Evolutionary conservation across 2,329 filamentous ascomycete genomes (phyloP).

Genomic region (Diaporthe citriasiana): DNA sequence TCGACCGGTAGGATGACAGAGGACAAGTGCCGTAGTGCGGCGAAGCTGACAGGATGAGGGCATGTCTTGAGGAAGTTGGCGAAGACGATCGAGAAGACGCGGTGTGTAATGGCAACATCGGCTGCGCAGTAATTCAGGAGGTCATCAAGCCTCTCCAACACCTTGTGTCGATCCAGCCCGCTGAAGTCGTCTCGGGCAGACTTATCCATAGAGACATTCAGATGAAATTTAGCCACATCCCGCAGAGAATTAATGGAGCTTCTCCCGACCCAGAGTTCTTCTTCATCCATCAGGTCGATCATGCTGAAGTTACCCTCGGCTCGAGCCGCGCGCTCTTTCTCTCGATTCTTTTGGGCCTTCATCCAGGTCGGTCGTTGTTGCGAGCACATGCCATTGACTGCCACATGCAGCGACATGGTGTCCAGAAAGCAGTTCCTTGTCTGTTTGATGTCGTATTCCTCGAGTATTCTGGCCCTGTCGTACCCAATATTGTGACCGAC

Average conservation of each 20-base stretch:
- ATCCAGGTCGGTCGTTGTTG: conserved; percentile 97
- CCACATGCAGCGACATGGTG: conserved; percentile 98
- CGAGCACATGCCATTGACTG: conserved; percentile 99
- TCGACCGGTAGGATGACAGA: conserved; percentile 94
- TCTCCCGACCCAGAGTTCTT: conserved; percentile 94
- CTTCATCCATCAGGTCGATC: conserved; percentile 83
- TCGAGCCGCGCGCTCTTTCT: conserved; percentile 83
- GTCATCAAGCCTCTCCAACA: conserved; percentile 81
- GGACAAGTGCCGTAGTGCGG: conserved; percentile 91
- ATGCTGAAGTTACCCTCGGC: conserved; percentile 80
- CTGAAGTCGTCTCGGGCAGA: conserved; percentile 88
- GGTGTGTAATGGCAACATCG: conserved; percentile 93
- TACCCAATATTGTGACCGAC: conserved; percentile 97
- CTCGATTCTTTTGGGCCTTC: conserved; percentile 92
- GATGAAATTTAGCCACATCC: conserved; percentile 97
- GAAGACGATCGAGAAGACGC: conserved; percentile 94
- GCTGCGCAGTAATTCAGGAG: conserved; percentile 95
- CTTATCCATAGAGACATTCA: conserved; percentile 93
- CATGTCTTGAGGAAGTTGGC: conserved; percentile 90
- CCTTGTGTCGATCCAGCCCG: conserved; percentile 79
- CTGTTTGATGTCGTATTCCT: conserved; percentile 90
- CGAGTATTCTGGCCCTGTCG: conserved; percentile 87
- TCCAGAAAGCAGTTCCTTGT: conserved; percentile 90
- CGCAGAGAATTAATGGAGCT: conserved; percentile 96
- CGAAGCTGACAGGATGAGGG: conserved; percentile 97